Conservation (phyloP, 768 basidiomycete genomes). For the Sporobolomyces pararoseus region DNA sequence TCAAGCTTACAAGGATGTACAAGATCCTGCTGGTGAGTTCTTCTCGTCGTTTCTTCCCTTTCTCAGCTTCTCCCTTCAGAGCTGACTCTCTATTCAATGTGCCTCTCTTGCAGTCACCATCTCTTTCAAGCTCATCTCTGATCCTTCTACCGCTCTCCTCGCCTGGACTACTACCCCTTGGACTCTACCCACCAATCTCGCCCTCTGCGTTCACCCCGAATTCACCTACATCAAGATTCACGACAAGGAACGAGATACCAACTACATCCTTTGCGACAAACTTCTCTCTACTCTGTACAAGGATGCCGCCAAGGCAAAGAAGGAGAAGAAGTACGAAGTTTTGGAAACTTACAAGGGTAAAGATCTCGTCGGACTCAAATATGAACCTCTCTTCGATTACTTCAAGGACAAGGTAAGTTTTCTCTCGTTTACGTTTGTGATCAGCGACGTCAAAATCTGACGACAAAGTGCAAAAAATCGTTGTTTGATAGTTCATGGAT, state of each 20-base stretch:
- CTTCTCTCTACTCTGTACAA: slow-evolving; percentile 87
- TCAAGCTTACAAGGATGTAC: slow-evolving; percentile 82
- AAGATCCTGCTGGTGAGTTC: slow-evolving; percentile 77
- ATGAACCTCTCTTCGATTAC: slow-evolving; percentile 90
- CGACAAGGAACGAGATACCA: slow-evolving; percentile 76
- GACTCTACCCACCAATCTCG: slow-evolving; percentile 94
- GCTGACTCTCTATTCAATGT: no score
- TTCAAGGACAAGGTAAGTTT: slow-evolving; percentile 79
- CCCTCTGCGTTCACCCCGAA: slow-evolving; percentile 91
- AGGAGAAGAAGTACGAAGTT: slow-evolving; percentile 61
- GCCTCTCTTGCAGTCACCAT: slow-evolving; percentile 65
- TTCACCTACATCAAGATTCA: slow-evolving; percentile 95
- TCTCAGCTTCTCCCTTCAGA: neutral
- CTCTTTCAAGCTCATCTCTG: slow-evolving; percentile 86
- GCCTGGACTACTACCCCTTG: slow-evolving; percentile 99
- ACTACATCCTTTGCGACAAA: slow-evolving; percentile 86
- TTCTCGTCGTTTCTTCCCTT: neutral
- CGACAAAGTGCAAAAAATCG: no score
- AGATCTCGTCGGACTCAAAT: slow-evolving; percentile 95
- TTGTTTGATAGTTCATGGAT: slow-evolving; percentile 67
- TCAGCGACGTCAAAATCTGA: no score
- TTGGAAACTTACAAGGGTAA: slow-evolving; percentile 77
- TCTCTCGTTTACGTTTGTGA: neutral
- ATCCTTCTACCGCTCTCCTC: slow-evolving; percentile 79
- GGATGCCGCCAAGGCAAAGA: slow-evolving; percentile 94